A percentile compares a stretch with the other conserved stretches of the same genome.
These are phyloP conservation scores for Aspergillus thermomutatus DNA, from an alignment of 2,329 filamentous ascomycete species.

Conservation along the genomic window DNA sequence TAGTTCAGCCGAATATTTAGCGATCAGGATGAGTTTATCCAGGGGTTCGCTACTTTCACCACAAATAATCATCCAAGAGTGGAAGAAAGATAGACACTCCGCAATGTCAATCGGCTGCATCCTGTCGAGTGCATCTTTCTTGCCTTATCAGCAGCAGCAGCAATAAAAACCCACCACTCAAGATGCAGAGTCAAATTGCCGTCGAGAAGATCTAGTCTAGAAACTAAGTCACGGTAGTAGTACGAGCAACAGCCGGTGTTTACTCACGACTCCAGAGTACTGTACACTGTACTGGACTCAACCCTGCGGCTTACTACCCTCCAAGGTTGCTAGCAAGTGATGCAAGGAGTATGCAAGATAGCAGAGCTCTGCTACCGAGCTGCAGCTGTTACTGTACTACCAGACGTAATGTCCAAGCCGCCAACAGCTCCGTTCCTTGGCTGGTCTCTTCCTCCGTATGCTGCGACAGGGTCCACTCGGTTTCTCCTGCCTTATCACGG, in stretches of 20 bases:
- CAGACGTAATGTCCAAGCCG: too few species aligned
- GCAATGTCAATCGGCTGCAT: conserved; percentile 11
- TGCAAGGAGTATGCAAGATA: conserved; percentile 18
- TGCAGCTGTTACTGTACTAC: conserved; percentile 8
- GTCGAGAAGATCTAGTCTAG: neutral
- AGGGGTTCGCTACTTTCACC: too few species aligned
- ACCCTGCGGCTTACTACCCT: neutral
- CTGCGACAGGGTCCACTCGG: neutral
- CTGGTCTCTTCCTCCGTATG: neutral
- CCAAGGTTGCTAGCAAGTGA: neutral
- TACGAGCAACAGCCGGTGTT: conserved; percentile 2
- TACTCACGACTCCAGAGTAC: neutral
- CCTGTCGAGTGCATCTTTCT: neutral
- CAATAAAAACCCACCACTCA: conserved; percentile 5
- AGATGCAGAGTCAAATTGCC: neutral
- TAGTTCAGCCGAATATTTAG: neutral
- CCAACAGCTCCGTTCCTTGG: neutral
- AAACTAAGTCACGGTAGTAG: neutral
- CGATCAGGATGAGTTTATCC: neutral
- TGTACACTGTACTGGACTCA: too few species aligned
- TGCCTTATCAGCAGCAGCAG: conserved; percentile 9
- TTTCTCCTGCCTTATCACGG: conserved; percentile 17
- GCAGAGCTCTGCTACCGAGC: conserved; percentile 14
- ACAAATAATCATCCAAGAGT: neutral
- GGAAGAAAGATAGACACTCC: neutral